These are phyloP conservation scores for Picea abies DNA, from an alignment of 83 land plant species.

Conservation along the genomic window DNA sequence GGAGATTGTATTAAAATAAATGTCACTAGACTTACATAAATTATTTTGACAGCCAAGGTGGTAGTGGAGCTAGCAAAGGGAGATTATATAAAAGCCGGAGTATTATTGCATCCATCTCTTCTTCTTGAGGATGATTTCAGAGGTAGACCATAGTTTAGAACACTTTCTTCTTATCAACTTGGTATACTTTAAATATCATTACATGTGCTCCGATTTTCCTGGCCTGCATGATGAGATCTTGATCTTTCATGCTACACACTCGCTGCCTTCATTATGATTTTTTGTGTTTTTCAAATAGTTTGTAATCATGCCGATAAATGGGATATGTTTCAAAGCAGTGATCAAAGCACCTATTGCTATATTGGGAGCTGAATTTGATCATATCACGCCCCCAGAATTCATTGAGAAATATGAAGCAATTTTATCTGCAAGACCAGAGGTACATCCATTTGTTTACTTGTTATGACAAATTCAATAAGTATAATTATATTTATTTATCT, in stretches of 20 bases:
- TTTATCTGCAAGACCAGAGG: slow-evolving; percentile 52
- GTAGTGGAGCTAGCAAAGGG: slow-evolving; percentile 11
- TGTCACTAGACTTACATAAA: background rate
- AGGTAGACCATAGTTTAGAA: background rate
- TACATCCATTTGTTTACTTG: slow-evolving; percentile 5
- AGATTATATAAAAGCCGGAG: slow-evolving; percentile 14
- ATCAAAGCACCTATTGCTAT: slow-evolving; percentile 46
- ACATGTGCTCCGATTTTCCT: no score
- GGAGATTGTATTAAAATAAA: background rate
- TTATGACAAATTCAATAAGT: no score
- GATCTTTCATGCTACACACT: no score
- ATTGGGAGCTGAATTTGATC: slow-evolving; percentile 68
- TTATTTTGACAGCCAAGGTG: slow-evolving; percentile 8
- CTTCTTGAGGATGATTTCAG: slow-evolving; percentile 4
- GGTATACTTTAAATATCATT: no score
- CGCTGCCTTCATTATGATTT: no score
- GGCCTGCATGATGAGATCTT: no score
- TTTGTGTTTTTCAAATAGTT: background rate
- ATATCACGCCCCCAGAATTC: slow-evolving; percentile 40
- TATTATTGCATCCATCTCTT: slow-evolving; percentile 12
- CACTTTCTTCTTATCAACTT: background rate
- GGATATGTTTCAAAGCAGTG: slow-evolving; percentile 18
- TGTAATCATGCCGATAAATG: background rate
- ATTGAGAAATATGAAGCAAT: slow-evolving; percentile 42
- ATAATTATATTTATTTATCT: no score